Conservation (phyloP, 2,329 filamentous ascomycete genomes). For the Thyridium curvatum region DNA sequence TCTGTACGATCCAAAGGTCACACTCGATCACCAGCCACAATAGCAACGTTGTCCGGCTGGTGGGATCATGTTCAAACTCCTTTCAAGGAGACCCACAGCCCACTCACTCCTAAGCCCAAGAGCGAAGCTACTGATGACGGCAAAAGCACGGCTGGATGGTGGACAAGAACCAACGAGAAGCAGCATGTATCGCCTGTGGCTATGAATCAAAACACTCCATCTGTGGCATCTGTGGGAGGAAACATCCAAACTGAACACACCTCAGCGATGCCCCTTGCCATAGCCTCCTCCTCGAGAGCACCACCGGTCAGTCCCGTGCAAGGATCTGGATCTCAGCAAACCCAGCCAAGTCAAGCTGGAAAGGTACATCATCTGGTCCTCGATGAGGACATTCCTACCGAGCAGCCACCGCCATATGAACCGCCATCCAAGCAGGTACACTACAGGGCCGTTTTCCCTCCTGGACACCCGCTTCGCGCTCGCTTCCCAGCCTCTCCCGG, state of each 20-base stretch:
- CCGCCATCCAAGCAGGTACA: constrained; percentile 36
- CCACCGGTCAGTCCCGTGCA: constrained; percentile 9
- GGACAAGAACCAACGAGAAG: constrained; percentile 23
- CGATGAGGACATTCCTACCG: constrained; percentile 16
- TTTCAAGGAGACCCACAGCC: constrained; percentile 43
- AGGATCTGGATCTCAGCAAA: constrained; percentile 2
- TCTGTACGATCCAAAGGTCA: constrained; percentile 29
- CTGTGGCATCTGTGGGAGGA: no score
- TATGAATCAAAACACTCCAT: constrained; percentile 6
- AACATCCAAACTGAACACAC: neutral
- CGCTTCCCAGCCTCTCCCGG: constrained; percentile 53
- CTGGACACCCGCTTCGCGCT: constrained; percentile 37
- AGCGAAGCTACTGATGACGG: constrained; percentile 15
- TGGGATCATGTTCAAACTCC: constrained; percentile 74
- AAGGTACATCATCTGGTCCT: no score
- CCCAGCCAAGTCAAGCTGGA: no score
- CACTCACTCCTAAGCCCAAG: constrained; percentile 30
- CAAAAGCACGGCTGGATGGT: constrained; percentile 28
- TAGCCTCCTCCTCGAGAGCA: constrained; percentile 19
- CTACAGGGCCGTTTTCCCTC: constrained; percentile 54
- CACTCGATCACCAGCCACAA: constrained; percentile 34
- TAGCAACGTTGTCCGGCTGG: constrained; percentile 61
- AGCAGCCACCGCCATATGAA: constrained; percentile 51
- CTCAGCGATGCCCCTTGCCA: constrained; percentile 11
- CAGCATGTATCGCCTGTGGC: constrained; percentile 4